Conservation (phyloP, 768 basidiomycete genomes). For the Auriscalpium vulgare region DNA sequence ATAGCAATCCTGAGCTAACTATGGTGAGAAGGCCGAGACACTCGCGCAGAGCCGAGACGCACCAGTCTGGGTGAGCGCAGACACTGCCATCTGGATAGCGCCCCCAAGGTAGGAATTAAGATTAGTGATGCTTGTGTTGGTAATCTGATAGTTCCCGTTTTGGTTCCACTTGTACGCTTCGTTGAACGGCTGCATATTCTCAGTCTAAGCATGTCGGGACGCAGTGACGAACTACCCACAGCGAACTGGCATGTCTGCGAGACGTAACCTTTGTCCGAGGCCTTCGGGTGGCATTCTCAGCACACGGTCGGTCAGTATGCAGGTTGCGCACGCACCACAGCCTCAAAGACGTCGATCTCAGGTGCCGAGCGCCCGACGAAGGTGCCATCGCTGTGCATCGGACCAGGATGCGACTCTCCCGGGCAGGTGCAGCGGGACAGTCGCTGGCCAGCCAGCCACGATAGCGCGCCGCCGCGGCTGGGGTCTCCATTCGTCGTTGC, state of each 20-base stretch:
- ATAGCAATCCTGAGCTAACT: constrained; percentile 21
- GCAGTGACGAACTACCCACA: constrained; percentile 1
- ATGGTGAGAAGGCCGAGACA: not conserved
- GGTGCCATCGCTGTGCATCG: constrained; percentile 42
- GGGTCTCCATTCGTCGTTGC: constrained; percentile 57
- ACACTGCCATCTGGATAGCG: constrained; percentile 78
- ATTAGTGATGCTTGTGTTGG: not conserved
- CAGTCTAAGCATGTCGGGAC: not conserved
- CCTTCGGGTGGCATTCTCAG: not conserved
- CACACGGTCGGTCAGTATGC: not conserved
- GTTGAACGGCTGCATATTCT: constrained; percentile 10
- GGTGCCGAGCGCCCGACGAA: constrained; percentile 62
- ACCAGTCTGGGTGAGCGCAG: constrained; percentile 49
- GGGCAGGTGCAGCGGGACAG: constrained; percentile 25
- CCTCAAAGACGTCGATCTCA: constrained; percentile 68
- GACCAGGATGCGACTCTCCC: constrained; percentile 43
- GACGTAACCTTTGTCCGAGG: constrained; percentile 1
- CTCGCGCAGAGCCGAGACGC: not conserved
- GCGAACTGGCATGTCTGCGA: constrained; percentile 15
- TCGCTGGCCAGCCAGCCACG: constrained; percentile 77
- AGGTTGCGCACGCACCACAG: constrained; percentile 21
- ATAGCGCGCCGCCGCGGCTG: constrained; percentile 45
- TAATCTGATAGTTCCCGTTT: not conserved
- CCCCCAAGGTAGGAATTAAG: constrained; percentile 69
- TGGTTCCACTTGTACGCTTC: constrained; percentile 6